Evolutionary conservation across 1,139 yeast genomes (phyloP).

Genomic region (Pichia sp.): DNA sequence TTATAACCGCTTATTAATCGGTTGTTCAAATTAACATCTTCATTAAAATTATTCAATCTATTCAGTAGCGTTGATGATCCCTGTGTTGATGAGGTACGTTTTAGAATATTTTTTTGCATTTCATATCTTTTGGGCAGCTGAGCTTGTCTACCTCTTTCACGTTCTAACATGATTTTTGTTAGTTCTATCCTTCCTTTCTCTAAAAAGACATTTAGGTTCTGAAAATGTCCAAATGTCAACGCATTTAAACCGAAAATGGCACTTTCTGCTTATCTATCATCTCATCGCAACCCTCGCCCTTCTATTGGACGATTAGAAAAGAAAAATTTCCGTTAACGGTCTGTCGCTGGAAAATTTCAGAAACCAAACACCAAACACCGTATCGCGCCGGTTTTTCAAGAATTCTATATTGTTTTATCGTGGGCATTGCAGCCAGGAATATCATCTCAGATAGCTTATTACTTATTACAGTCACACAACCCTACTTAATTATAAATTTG

Average conservation of each 20-base stretch:
- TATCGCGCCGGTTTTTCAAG: background rate
- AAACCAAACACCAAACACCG: background rate
- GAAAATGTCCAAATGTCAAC: background rate
- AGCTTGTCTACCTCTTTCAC: slow-evolving; percentile 23
- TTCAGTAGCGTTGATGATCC: background rate
- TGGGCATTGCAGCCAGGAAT: background rate
- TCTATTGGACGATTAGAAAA: background rate
- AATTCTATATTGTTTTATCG: background rate
- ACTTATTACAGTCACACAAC: background rate
- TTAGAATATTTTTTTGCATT: slow-evolving; percentile 20
- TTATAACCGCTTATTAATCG: background rate
- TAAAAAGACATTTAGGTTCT: background rate
- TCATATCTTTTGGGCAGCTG: slow-evolving; percentile 26
- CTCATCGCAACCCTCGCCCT: background rate
- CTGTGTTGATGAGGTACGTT: slow-evolving; percentile 10
- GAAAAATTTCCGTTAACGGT: background rate
- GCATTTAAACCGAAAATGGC: background rate
- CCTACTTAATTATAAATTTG: slow-evolving; percentile 71
- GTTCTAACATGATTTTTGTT: background rate
- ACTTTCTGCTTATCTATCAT: background rate
- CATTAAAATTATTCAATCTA: background rate
- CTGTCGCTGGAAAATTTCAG: background rate
- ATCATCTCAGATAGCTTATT: too few species aligned
- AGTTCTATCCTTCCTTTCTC: background rate
- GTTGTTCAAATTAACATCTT: background rate